Evolutionary conservation across 495 filamentous ascomycete species (phyloP).

Genomic region (Penicillium samsonianum): DNA sequence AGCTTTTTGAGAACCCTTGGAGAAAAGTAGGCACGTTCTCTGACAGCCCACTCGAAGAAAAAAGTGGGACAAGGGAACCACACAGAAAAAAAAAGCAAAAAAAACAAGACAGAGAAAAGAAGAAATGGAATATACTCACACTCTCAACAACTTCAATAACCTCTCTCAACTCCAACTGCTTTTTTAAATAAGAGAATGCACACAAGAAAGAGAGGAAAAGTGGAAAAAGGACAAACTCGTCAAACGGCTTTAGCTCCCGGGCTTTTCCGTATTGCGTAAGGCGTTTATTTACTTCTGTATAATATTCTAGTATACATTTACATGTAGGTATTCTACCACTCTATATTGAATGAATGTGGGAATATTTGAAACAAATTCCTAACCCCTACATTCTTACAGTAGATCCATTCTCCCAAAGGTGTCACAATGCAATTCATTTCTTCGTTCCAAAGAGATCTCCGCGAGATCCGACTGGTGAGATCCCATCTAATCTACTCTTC

Average conservation of each 20-base stretch:
- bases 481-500: conserved; percentile 48
- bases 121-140: conserved; percentile 22
- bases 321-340: too few relatives aligned
- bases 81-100: conserved; percentile 9
- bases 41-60: conserved; percentile 37
- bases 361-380: too few relatives aligned
- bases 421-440: conserved; percentile 28
- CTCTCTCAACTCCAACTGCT: conserved; percentile 12
- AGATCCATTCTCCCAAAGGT: conserved; percentile 21
- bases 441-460: conserved; percentile 19
- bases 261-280: conserved; percentile 50
- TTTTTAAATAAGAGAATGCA: conserved; percentile 8
- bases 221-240: conserved; percentile 29
- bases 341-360: not conserved
- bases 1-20: conserved; percentile 35
- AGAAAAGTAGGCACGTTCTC: conserved; percentile 29
- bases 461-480: conserved; percentile 6
- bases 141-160: conserved; percentile 25
- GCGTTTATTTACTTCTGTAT: conserved; percentile 26
- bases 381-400: conserved; percentile 20
- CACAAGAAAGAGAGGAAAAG: conserved; percentile 17
- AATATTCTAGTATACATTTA: not conserved
- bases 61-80: conserved; percentile 26
- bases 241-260: conserved; percentile 43
- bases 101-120: conserved; percentile 11